These are phyloP conservation scores for Daucus carota DNA, from an alignment of 129 eudicot genomes.

Conservation along the genomic window DH1_v3.0 NC_030381.2:36301501-36302000, in stretches of 20 bases:
- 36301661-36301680: slow-evolving; percentile 24
- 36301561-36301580: slow-evolving; percentile 20
- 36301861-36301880: slow-evolving; percentile 38
- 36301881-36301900: slow-evolving; percentile 30
- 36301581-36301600: slow-evolving; percentile 29
- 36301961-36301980: slow-evolving; percentile 19
- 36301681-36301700: slow-evolving; percentile 9
- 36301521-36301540: not conserved
- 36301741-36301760: slow-evolving; percentile 23
- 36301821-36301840: slow-evolving; percentile 29
- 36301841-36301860: slow-evolving; percentile 35
- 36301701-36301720: slow-evolving; percentile 6
- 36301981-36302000: slow-evolving; percentile 26
- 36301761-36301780: slow-evolving; percentile 30
- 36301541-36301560: slow-evolving; percentile 23
- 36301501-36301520: not conserved
- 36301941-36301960: slow-evolving; percentile 11
- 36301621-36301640: slow-evolving; percentile 26
- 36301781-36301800: slow-evolving; percentile 27
- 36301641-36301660: slow-evolving; percentile 27
- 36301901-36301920: slow-evolving; percentile 31
- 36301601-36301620: slow-evolving; percentile 21
- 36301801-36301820: slow-evolving; percentile 11
- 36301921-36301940: slow-evolving; percentile 24
- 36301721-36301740: slow-evolving; percentile 27